phyloP scores from a whole-genome alignment of 1,139 yeast genomes.

The Candida buenavistaensis region DNA sequence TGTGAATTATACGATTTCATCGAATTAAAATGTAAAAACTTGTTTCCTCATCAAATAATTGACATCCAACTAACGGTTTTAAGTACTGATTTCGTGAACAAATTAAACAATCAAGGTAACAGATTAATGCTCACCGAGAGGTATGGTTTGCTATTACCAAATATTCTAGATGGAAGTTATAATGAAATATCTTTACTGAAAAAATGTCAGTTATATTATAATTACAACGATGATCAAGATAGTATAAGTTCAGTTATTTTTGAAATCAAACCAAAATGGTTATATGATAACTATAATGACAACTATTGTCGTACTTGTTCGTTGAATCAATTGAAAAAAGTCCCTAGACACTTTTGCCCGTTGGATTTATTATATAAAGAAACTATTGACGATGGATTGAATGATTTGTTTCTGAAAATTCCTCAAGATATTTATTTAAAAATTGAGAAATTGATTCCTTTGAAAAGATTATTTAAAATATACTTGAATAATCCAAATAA shows the following conservation, averaged over 20 bases:
- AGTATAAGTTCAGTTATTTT: slow-evolving; percentile 35
- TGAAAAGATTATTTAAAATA: slow-evolving; percentile 26
- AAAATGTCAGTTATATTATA: slow-evolving; percentile 36
- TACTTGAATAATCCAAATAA: slow-evolving; percentile 33
- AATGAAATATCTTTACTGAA: slow-evolving; percentile 29
- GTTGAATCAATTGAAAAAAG: slow-evolving; percentile 36
- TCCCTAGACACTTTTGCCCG: slow-evolving; percentile 45
- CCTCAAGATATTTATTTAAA: slow-evolving; percentile 22
- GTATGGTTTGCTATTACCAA: slow-evolving; percentile 44
- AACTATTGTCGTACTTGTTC: slow-evolving; percentile 50
- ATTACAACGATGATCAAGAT: slow-evolving; percentile 7
- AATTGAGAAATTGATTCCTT: slow-evolving; percentile 29
- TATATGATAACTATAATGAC: slow-evolving; percentile 37
- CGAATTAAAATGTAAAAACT: slow-evolving; percentile 40
- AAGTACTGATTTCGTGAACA: slow-evolving; percentile 33
- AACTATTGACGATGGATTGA: slow-evolving; percentile 34
- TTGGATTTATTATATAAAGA: slow-evolving; percentile 37
- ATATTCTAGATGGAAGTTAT: slow-evolving; percentile 38
- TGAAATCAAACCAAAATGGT: slow-evolving; percentile 51
- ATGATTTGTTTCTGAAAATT: slow-evolving; percentile 33
- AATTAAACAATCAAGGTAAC: slow-evolving; percentile 29
- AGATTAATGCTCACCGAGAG: slow-evolving; percentile 37
- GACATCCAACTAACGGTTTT: slow-evolving; percentile 42
- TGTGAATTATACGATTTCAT: slow-evolving; percentile 45
- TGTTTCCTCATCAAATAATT: slow-evolving; percentile 40